Evolutionary conservation across 148 eudicot species (phyloP).

Genomic region (Diospyros lotus): DNA sequence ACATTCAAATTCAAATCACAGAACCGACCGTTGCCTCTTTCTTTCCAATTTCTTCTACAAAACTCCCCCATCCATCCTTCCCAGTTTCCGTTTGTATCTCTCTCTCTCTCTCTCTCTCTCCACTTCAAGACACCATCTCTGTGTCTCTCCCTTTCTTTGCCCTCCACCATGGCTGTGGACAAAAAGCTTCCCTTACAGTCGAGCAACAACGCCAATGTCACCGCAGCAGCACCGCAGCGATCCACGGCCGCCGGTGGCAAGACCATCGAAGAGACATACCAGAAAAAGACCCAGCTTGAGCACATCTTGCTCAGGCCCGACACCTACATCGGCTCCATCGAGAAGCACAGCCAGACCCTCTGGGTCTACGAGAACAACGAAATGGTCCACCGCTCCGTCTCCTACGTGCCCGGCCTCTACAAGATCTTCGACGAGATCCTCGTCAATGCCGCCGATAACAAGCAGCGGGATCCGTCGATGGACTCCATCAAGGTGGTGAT

Average conservation of each 20-base stretch:
- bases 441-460: slow-evolving; percentile 91
- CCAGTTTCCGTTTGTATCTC: no score
- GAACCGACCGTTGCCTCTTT: background rate
- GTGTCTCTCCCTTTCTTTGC: slow-evolving; percentile 26
- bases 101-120: background rate
- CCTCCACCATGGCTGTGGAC: slow-evolving; percentile 15
- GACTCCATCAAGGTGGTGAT: slow-evolving; percentile 59
- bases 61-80: no score
- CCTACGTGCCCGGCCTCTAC: slow-evolving; percentile 88
- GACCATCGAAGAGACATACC: slow-evolving; percentile 89
- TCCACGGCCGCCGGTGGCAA: slow-evolving; percentile 21
- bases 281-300: slow-evolving; percentile 85
- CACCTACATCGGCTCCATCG: slow-evolving; percentile 87
- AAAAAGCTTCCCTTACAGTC: slow-evolving; percentile 39
- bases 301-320: slow-evolving; percentile 99
- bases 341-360: slow-evolving; percentile 60
- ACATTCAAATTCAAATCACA: slow-evolving; percentile 21
- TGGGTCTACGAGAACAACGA: slow-evolving; percentile 58
- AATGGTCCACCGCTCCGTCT: slow-evolving; percentile 37
- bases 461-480: slow-evolving; percentile 84
- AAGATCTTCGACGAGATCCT: slow-evolving; percentile 94
- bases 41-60: background rate
- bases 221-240: slow-evolving; percentile 13
- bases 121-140: slow-evolving; percentile 37
- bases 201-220: slow-evolving; percentile 56